A percentile compares a stretch with the other conserved stretches of the same genome.
phyloP scores from a whole-genome alignment of 2,329 filamentous ascomycete species.

The Colletotrichum eremochloae region DNA sequence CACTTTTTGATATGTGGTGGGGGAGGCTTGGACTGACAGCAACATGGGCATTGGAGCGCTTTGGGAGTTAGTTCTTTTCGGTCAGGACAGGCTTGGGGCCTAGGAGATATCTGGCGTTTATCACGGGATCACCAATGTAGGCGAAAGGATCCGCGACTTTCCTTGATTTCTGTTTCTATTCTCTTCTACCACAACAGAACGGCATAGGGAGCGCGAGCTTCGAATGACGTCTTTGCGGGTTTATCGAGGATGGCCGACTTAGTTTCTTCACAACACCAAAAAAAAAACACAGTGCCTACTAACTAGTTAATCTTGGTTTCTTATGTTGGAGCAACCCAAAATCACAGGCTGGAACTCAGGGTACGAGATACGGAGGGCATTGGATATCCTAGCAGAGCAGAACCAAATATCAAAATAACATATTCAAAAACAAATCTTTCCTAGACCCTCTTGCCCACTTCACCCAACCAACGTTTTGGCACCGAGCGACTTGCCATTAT shows the following conservation, averaged over 20 bases:
- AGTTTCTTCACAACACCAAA: constrained; percentile 4
- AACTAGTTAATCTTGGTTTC: constrained; percentile 33
- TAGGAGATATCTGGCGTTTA: constrained; percentile 27
- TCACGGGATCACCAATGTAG: constrained; percentile 21
- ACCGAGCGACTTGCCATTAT: neutral
- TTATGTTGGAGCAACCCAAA: constrained; percentile 28
- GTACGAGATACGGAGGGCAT: constrained; percentile 29
- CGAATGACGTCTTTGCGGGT: neutral
- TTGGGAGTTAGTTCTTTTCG: constrained; percentile 19
- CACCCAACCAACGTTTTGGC: neutral
- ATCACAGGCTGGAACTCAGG: constrained; percentile 37
- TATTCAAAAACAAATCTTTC: constrained; percentile 15
- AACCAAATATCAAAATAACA: constrained; percentile 28
- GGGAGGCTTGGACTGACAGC: neutral
- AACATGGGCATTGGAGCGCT: constrained; percentile 22
- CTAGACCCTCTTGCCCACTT: neutral
- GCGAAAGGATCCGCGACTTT: constrained; percentile 15
- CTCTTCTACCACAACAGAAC: constrained; percentile 6
- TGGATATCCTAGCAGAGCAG: constrained; percentile 36
- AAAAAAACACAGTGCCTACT: neutral
- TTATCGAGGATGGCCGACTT: constrained; percentile 4
- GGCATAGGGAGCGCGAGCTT: constrained; percentile 28
- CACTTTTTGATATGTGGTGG: neutral
- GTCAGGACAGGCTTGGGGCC: constrained; percentile 18
- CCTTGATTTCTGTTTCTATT: constrained; percentile 9